A percentile compares a stretch with the other conserved stretches of the same genome.
Conservation (phyloP, 176 grass and related monocot species). For the Guadua angustifolia region DNA sequence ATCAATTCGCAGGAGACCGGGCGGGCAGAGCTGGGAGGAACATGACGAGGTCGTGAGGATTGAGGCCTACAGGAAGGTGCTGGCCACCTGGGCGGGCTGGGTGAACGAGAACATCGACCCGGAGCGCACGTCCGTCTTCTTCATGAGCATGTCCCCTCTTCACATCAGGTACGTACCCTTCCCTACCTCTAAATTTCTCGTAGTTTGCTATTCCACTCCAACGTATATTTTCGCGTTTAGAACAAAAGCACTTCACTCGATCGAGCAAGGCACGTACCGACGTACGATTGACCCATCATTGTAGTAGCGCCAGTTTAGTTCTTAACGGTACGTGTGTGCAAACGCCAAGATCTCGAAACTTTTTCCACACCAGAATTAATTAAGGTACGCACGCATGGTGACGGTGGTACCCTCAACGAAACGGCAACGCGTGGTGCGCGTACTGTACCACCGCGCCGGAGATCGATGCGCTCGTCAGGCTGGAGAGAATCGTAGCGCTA, state of each 20-base stretch:
- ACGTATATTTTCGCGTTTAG: background rate
- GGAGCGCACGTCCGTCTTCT: slow-evolving; percentile 80
- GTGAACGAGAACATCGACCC: slow-evolving; percentile 79
- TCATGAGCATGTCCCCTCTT: slow-evolving; percentile 94
- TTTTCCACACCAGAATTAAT: too few relatives aligned
- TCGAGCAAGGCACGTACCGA: background rate
- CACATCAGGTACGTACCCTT: slow-evolving; percentile 65
- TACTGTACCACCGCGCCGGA: background rate
- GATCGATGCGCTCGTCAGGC: background rate
- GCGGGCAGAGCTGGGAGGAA: slow-evolving; percentile 60
- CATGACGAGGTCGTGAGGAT: slow-evolving; percentile 67
- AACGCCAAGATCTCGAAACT: background rate
- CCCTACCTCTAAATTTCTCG: background rate
- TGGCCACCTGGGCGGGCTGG: slow-evolving; percentile 79
- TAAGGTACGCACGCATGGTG: background rate
- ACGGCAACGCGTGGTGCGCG: slow-evolving; percentile 24
- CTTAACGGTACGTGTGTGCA: background rate
- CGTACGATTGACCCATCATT: background rate
- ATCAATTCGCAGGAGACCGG: slow-evolving; percentile 56
- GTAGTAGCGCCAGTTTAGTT: background rate
- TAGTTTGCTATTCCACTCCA: background rate
- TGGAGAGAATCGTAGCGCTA: background rate
- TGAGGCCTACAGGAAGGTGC: slow-evolving; percentile 67
- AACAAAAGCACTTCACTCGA: background rate
- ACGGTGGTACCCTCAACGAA: background rate